These are phyloP conservation scores for Penicillium chermesinum DNA, from an alignment of 495 filamentous ascomycete species.

Conservation along the genomic window DNA sequence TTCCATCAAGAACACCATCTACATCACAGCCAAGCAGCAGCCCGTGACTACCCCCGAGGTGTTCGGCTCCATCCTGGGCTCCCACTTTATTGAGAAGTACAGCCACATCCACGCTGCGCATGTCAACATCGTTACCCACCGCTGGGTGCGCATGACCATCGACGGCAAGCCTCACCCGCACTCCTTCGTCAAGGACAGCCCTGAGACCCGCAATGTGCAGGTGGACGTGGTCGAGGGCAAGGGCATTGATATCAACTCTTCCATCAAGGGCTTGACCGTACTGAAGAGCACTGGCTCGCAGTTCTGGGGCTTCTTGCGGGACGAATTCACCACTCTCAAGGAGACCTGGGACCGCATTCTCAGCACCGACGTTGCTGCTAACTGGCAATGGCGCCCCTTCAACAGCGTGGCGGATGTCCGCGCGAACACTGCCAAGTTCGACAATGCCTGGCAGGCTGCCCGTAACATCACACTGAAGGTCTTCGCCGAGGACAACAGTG, in stretches of 20 bases:
- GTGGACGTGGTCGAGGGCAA: constrained; percentile 48
- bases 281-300: constrained; percentile 97
- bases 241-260: constrained; percentile 68
- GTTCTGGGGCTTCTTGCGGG: constrained; percentile 88
- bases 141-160: constrained; percentile 85
- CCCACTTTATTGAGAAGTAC: constrained; percentile 86
- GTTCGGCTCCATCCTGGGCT: constrained; percentile 75
- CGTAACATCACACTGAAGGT: constrained; percentile 80
- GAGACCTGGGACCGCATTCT: constrained; percentile 95
- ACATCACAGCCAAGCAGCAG: constrained; percentile 89
- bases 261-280: constrained; percentile 72
- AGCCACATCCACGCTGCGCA: constrained; percentile 78
- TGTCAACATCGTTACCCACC: constrained; percentile 74
- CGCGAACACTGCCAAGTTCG: constrained; percentile 60
- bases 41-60: constrained; percentile 91
- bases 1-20: constrained; percentile 96
- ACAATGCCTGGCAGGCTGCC: constrained; percentile 69
- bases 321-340: constrained; percentile 84
- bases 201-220: constrained; percentile 65
- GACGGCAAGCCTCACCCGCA: constrained; percentile 94
- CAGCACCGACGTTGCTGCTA: constrained; percentile 82
- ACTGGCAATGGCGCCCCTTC: constrained; percentile 80
- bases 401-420: constrained; percentile 61
- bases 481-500: constrained; percentile 86
- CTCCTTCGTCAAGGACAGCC: constrained; percentile 85